These are phyloP conservation scores for Penicillium digitatum DNA, from an alignment of 2,329 filamentous ascomycete genomes.

Conservation along the genomic window DNA sequence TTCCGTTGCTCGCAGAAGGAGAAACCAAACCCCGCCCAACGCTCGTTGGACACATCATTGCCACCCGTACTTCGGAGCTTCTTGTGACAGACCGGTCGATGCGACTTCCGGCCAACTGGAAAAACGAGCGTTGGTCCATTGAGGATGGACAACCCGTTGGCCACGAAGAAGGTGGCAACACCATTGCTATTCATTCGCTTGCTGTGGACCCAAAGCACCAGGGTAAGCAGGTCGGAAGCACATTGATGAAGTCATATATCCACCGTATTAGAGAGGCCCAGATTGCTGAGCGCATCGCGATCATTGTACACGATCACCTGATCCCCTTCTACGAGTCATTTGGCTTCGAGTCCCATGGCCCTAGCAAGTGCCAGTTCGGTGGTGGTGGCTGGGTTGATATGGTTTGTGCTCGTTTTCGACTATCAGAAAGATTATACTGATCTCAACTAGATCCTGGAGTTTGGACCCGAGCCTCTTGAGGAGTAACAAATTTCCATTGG, in stretches of 20 bases:
- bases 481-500: neutral
- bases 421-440: constrained; percentile 10
- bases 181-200: constrained; percentile 76
- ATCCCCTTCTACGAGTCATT: constrained; percentile 72
- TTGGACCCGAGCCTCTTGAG: constrained; percentile 23
- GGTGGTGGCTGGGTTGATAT: constrained; percentile 80
- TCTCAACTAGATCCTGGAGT: constrained; percentile 27
- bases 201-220: constrained; percentile 74
- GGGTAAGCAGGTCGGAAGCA: constrained; percentile 66
- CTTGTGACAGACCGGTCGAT: constrained; percentile 73
- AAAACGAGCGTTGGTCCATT: constrained; percentile 41
- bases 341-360: constrained; percentile 66
- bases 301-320: constrained; percentile 72
- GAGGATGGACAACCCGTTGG: constrained; percentile 52
- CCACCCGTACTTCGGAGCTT: constrained; percentile 62
- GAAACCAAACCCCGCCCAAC: constrained; percentile 57
- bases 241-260: constrained; percentile 71
- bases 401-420: constrained; percentile 50
- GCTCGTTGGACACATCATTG: constrained; percentile 73
- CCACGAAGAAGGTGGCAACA: constrained; percentile 69
- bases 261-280: constrained; percentile 69
- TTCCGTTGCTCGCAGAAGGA: constrained; percentile 49
- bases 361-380: constrained; percentile 66
- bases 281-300: constrained; percentile 66
- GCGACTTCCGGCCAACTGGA: constrained; percentile 67